Percentiles rank a stretch among this genome's conserved stretches.
These are phyloP conservation scores for Macrocybe sp. DNA, from an alignment of 1,284 basidiomycete species.

Conservation along the genomic window DNA sequence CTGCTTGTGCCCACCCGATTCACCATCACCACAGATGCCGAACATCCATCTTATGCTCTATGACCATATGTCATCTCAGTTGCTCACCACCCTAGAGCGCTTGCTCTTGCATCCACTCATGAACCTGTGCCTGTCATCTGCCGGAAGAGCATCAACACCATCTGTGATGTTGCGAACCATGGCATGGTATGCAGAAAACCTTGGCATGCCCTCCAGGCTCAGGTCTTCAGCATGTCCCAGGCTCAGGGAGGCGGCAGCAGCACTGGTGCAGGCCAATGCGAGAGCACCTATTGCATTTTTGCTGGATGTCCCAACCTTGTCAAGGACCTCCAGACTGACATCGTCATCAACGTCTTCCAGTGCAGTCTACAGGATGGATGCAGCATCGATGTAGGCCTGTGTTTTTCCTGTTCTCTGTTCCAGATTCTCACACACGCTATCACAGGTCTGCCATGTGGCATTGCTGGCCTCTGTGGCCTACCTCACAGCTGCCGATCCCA, in stretches of 20 bases:
- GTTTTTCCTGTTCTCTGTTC: background rate
- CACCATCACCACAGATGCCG: slow-evolving; percentile 64
- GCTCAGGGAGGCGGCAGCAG: slow-evolving; percentile 36
- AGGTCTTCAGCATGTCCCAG: slow-evolving; percentile 61
- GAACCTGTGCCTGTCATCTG: slow-evolving; percentile 54
- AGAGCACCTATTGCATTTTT: slow-evolving; percentile 62
- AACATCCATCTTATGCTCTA: slow-evolving; percentile 48
- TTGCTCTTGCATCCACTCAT: slow-evolving; percentile 66
- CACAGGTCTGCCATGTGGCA: slow-evolving; percentile 54
- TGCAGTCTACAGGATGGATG: slow-evolving; percentile 59
- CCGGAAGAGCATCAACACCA: slow-evolving; percentile 68
- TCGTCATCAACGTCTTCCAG: slow-evolving; percentile 57
- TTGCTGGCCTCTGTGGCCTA: slow-evolving; percentile 62
- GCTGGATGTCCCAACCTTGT: slow-evolving; percentile 66
- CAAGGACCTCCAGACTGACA: slow-evolving; percentile 65
- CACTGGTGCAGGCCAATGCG: slow-evolving; percentile 36
- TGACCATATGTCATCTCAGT: slow-evolving; percentile 64
- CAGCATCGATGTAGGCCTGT: slow-evolving; percentile 48
- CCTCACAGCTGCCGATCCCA: slow-evolving; percentile 48
- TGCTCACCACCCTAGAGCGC: slow-evolving; percentile 62
- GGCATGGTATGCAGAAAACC: slow-evolving; percentile 68
- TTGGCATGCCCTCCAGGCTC: slow-evolving; percentile 73
- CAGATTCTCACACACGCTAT: background rate
- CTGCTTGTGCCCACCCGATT: slow-evolving; percentile 72
- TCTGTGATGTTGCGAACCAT: slow-evolving; percentile 68